Conservation (phyloP, 2,329 filamentous ascomycete species). For the Paradendryphiella salina region DNA sequence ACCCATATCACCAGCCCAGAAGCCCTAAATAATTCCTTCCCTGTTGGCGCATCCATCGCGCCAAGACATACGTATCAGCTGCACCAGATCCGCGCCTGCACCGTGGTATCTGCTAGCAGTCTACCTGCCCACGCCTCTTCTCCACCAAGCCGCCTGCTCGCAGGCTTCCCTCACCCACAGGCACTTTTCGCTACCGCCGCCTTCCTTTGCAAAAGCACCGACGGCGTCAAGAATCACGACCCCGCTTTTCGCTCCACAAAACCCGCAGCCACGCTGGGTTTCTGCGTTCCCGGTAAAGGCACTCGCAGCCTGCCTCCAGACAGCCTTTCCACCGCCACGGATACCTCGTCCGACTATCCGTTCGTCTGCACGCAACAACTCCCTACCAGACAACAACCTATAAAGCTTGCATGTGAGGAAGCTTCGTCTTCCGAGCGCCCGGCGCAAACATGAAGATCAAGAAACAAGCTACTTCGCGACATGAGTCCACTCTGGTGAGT, state of each 20-base stretch:
- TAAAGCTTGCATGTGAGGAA: constrained; percentile 40
- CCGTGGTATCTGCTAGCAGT: constrained; percentile 35
- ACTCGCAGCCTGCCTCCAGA: constrained; percentile 14
- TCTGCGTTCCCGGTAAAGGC: constrained; percentile 16
- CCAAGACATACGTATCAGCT: constrained; percentile 16
- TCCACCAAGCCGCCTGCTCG: constrained; percentile 17
- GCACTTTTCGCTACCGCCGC: constrained; percentile 8
- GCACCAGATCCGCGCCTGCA: constrained; percentile 43
- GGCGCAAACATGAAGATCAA: constrained; percentile 58
- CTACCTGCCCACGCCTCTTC: constrained; percentile 23
- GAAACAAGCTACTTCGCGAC: constrained; percentile 58
- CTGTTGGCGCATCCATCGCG: constrained; percentile 11
- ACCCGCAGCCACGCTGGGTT: constrained; percentile 2
- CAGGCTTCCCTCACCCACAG: not conserved
- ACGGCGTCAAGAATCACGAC: constrained; percentile 4
- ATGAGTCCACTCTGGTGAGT: constrained; percentile 57
- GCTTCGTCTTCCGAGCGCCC: constrained; percentile 42
- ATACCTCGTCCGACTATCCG: not conserved
- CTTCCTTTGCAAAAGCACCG: not conserved
- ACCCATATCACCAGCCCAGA: constrained; percentile 17
- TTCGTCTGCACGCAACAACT: not conserved
- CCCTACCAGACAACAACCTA: constrained; percentile 5
- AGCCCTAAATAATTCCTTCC: constrained; percentile 13
- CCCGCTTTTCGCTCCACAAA: constrained; percentile 10
- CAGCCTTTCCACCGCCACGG: constrained; percentile 6